Conservation (phyloP, 495 filamentous ascomycete species). For the Hypoxylon fuscum region DNA sequence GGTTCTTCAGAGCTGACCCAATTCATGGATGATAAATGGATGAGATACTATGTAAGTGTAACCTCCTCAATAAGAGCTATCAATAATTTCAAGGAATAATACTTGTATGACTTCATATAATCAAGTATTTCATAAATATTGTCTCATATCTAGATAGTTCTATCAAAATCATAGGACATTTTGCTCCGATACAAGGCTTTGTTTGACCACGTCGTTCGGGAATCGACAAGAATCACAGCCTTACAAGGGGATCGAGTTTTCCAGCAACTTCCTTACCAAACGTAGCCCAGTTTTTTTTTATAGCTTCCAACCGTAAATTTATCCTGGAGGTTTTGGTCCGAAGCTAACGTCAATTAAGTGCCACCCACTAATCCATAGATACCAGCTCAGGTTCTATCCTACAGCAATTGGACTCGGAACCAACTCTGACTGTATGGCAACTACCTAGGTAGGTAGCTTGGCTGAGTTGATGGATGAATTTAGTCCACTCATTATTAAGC, state of each 20-base stretch:
- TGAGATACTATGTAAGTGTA: too few relatives aligned
- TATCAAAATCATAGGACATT: too few relatives aligned
- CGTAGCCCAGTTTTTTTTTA: slow-evolving; percentile 6
- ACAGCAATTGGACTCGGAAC: too few relatives aligned
- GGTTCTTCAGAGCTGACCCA: too few relatives aligned
- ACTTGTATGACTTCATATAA: slow-evolving; percentile 27
- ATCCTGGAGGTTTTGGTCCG: slow-evolving; percentile 40
- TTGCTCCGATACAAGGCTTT: slow-evolving; percentile 26
- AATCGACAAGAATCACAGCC: slow-evolving; percentile 30
- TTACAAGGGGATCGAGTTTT: slow-evolving; percentile 35
- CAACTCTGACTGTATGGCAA: too few relatives aligned
- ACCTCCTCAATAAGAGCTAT: too few relatives aligned
- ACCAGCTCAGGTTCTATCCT: too few relatives aligned
- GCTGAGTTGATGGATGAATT: slow-evolving; percentile 4
- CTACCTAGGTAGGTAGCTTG: slow-evolving; percentile 2
- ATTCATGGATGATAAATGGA: too few relatives aligned
- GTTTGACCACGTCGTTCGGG: not conserved
- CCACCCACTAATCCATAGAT: too few relatives aligned
- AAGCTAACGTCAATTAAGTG: slow-evolving; percentile 21
- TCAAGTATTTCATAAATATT: too few relatives aligned
- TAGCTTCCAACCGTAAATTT: slow-evolving; percentile 3
- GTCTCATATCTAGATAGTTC: too few relatives aligned
- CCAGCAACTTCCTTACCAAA: slow-evolving; percentile 26
- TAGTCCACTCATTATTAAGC: not conserved
- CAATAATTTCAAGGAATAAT: too few relatives aligned